Evolutionary conservation across 306 rosid species (phyloP).

Genomic region (Hippophae gyantsensis): DNA sequence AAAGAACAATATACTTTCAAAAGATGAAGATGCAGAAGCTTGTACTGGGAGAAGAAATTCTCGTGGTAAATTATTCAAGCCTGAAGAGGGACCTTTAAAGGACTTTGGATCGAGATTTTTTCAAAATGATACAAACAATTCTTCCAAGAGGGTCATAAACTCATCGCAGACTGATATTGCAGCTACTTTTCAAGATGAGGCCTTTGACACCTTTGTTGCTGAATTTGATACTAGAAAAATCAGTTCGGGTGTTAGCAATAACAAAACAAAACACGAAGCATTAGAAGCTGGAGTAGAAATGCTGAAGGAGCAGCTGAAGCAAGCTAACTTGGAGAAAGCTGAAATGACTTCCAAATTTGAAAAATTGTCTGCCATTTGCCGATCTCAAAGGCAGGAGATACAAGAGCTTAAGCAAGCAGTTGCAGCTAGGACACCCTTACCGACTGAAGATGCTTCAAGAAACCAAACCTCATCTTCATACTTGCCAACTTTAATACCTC

Average conservation of each 20-base stretch:
- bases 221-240: constrained; percentile 60
- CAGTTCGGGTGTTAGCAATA: constrained; percentile 33
- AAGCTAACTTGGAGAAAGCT: constrained; percentile 53
- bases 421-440: constrained; percentile 62
- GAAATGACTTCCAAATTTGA: constrained; percentile 87
- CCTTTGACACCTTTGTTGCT: constrained; percentile 75
- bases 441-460: constrained; percentile 41
- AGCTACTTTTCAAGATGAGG: constrained; percentile 42
- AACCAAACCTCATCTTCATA: constrained; percentile 34
- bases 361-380: constrained; percentile 87
- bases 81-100: constrained; percentile 37
- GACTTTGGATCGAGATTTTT: constrained; percentile 56
- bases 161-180: constrained; percentile 34
- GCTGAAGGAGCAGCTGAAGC: constrained; percentile 75
- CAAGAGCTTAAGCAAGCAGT: constrained; percentile 88
- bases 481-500: constrained; percentile 36
- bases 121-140: constrained; percentile 29
- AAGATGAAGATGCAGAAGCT: constrained; percentile 29
- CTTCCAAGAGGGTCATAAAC: constrained; percentile 24
- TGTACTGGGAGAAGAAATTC: constrained; percentile 34
- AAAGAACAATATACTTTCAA: constrained; percentile 40
- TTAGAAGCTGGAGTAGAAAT: constrained; percentile 71
- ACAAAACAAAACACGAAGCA: constrained; percentile 44
- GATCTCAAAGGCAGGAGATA: constrained; percentile 89
- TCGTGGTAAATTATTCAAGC: constrained; percentile 39